Evolutionary conservation across 2,329 filamentous ascomycete genomes (phyloP), one percentile per base, ranked within the genome.

Genomic region (Calonectria montana): DNA sequence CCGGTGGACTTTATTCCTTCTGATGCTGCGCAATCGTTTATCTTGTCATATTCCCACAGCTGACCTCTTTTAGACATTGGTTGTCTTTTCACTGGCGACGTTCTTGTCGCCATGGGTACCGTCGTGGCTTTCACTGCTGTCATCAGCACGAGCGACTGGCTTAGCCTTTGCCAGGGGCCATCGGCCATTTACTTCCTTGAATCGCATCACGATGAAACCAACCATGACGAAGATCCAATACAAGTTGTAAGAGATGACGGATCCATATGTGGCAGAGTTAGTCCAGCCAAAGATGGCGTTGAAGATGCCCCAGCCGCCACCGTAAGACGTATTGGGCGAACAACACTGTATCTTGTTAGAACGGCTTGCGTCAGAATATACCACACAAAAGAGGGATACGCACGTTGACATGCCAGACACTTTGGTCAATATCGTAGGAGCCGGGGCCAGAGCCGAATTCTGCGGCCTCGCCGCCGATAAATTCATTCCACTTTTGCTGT

Each of bases 231-330:
- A 87, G 63, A 97, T 84, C 95, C 95, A 98, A 86, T 97, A 97
- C 18, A 96, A 70, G 81, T 97, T 97, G 85, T 97, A 97, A 1
- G 93, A 92, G 74, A 97, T 91, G 74, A 97, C 93, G 1, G 94
- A 96, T 64, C 95, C 94, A 78, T 96, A 95, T 2, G 95, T 97
- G 6, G 94, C 95, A 15, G 93, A 94, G 85, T 97, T 97, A 73
- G 91, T 90, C 95, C 95, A 98, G 70, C 95, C 95, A 13, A 97
- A 87, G 65, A 97, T 88, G 70, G 94, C 91, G 78, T 97, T 96
- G 88, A 97, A 96, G 77, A 97, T 91, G 62, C 94, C 94, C 95
- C 94, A 97, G 53, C 94, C 94, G 48, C 92, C 91, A 57, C 92
- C 92, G 48, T 93, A 92, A 72, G 93, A 91, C 39, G 92, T 83